phyloP scores from a whole-genome alignment of 2,329 filamentous ascomycete genomes.

The Trichoderma sp. region DNA sequence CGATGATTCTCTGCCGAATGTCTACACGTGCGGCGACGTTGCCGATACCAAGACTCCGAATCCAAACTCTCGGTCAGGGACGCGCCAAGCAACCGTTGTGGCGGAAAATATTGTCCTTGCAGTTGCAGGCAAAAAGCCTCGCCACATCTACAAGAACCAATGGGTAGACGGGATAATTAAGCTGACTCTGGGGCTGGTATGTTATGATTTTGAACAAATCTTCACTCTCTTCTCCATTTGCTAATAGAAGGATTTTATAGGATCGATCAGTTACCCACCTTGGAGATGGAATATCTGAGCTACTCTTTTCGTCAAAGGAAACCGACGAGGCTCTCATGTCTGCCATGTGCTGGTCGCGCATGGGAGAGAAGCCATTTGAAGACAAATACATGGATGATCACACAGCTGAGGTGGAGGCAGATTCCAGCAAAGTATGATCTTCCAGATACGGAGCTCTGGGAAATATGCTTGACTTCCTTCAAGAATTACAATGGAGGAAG shows the following conservation, averaged over 20 bases:
- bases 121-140: slow-evolving; percentile 43
- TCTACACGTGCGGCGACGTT: slow-evolving; percentile 67
- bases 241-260: slow-evolving; percentile 31
- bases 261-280: slow-evolving; percentile 47
- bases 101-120: slow-evolving; percentile 55
- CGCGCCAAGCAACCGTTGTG: slow-evolving; percentile 54
- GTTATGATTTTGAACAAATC: slow-evolving; percentile 12
- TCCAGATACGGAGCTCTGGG: background rate
- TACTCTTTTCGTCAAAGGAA: slow-evolving; percentile 45
- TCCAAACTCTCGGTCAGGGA: slow-evolving; percentile 57
- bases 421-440: background rate
- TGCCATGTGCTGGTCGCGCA: slow-evolving; percentile 42
- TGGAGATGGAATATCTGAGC: slow-evolving; percentile 45
- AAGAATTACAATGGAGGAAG: background rate
- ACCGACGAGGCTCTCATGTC: slow-evolving; percentile 48
- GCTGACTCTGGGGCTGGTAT: slow-evolving; percentile 55
- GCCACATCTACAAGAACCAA: slow-evolving; percentile 42
- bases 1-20: slow-evolving; percentile 48
- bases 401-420: background rate
- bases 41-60: slow-evolving; percentile 49
- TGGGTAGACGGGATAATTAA: slow-evolving; percentile 55
- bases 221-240: background rate
- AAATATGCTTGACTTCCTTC: fast-evolving
- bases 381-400: slow-evolving; percentile 32
- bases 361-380: slow-evolving; percentile 49